Evolutionary conservation across 2,329 filamentous ascomycete genomes (phyloP).

Genomic region (Sporothrix phasma): DNA sequence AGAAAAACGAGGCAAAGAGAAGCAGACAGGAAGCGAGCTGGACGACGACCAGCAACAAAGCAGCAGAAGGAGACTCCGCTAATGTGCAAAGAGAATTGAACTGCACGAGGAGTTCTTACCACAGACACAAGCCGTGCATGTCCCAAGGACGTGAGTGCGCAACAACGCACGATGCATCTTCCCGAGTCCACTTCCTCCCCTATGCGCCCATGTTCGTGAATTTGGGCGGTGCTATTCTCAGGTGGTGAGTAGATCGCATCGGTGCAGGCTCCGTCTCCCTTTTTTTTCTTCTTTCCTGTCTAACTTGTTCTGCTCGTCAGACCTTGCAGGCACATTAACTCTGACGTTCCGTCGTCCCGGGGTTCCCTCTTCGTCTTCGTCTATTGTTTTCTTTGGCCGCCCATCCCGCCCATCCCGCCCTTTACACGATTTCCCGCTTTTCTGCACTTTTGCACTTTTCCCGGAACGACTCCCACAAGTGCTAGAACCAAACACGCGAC

Average conservation of each 20-base stretch:
- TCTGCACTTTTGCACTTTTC: background rate
- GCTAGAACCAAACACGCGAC: background rate
- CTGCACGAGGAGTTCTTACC: background rate
- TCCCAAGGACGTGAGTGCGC: background rate
- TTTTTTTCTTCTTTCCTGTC: too few species aligned
- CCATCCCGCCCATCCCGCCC: too few species aligned
- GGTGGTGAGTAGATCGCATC: background rate
- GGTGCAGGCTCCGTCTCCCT: too few species aligned
- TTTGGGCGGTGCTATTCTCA: background rate
- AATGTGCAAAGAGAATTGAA: background rate
- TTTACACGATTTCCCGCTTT: too few species aligned
- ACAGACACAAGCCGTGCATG: background rate
- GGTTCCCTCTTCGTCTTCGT: background rate
- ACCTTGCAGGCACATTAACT: too few species aligned
- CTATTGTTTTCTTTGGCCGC: too few species aligned
- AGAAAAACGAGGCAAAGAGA: background rate
- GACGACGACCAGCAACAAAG: background rate
- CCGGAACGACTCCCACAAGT: background rate
- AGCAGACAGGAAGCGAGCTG: background rate
- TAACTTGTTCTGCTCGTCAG: background rate
- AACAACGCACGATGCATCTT: background rate
- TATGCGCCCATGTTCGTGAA: background rate
- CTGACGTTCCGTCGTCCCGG: background rate
- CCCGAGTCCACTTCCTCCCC: background rate
- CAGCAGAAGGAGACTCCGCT: background rate